Conservation (phyloP, 2,329 filamentous ascomycete genomes). For the Talaromyces albobiverticillius region DNA sequence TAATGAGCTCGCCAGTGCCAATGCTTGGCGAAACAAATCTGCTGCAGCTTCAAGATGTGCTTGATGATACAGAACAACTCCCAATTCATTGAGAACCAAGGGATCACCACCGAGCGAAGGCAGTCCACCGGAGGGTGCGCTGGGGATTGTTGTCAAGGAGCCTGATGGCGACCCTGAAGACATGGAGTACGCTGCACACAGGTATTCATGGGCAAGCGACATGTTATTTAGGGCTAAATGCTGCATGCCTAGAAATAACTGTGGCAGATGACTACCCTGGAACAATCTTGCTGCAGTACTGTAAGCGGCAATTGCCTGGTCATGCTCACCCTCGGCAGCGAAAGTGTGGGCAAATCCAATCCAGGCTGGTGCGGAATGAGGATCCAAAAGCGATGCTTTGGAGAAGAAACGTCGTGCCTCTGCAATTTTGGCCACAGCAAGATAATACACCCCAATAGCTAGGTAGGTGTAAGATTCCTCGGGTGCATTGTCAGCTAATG, state of each 20-base stretch:
- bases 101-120: conserved; percentile 60
- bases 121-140: conserved; percentile 21
- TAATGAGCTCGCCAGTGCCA: conserved; percentile 75
- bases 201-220: conserved; percentile 87
- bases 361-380: conserved; percentile 96
- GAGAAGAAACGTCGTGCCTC: conserved; percentile 95
- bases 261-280: conserved; percentile 93
- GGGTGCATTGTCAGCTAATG: conserved; percentile 86
- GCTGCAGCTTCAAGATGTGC: conserved; percentile 72
- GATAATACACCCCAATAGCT: conserved; percentile 92
- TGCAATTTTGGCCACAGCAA: conserved; percentile 81
- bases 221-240: conserved; percentile 96
- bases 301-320: conserved; percentile 97
- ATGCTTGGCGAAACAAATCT: conserved; percentile 71
- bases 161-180: conserved; percentile 39
- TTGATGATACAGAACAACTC: conserved; percentile 93
- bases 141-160: conserved; percentile 25
- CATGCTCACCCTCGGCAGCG: conserved; percentile 93
- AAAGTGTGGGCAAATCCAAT: conserved; percentile 99
- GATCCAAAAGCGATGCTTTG: conserved; percentile 95
- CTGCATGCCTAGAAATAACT: conserved; percentile 97
- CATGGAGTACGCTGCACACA: conserved; percentile 77
- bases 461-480: conserved; percentile 91
- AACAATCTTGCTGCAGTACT: conserved; percentile 92
- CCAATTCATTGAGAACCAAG: conserved; percentile 89